Percentiles rank a stretch among this genome's conserved stretches.
phyloP scores from a whole-genome alignment of 2,329 filamentous ascomycete species.

The Stachybotrys chartarum region DNA sequence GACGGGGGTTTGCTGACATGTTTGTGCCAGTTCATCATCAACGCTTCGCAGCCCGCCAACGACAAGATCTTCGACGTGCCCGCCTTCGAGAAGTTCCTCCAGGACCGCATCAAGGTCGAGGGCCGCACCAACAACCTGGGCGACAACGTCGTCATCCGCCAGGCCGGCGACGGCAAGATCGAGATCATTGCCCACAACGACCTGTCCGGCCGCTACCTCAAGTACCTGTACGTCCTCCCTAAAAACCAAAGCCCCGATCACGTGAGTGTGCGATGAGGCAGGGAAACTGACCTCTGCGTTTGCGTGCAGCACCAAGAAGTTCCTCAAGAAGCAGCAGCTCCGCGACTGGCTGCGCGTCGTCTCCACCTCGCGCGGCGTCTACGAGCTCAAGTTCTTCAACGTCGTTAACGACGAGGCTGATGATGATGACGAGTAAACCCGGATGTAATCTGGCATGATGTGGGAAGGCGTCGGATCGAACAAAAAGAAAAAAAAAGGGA shows the following conservation, averaged over 20 bases:
- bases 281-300: background rate
- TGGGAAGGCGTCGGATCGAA: background rate
- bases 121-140: conserved; percentile 97
- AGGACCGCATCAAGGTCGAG: conserved; percentile 99
- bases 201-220: conserved; percentile 97
- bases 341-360: conserved; percentile 99
- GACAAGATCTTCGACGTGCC: conserved; percentile 99
- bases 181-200: conserved; percentile 96
- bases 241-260: too few species aligned
- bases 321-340: conserved; percentile 99
- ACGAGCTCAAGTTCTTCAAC: conserved; percentile 99
- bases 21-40: conserved; percentile 84
- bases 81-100: conserved; percentile 99
- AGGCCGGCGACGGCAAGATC: conserved; percentile 93
- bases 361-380: conserved; percentile 94
- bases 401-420: conserved; percentile 97
- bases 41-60: conserved; percentile 93
- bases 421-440: conserved; percentile 92
- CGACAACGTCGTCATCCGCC: conserved; percentile 82
- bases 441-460: conserved; percentile 3
- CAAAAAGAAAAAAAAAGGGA: conserved; percentile 9
- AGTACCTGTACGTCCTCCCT: conserved; percentile 80
- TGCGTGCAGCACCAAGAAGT: conserved; percentile 87
- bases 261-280: too few species aligned
- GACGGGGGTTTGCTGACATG: conserved; percentile 5